Evolutionary conservation across 306 rosid genomes (phyloP).

Genomic region (Biancaea sappan): DNA sequence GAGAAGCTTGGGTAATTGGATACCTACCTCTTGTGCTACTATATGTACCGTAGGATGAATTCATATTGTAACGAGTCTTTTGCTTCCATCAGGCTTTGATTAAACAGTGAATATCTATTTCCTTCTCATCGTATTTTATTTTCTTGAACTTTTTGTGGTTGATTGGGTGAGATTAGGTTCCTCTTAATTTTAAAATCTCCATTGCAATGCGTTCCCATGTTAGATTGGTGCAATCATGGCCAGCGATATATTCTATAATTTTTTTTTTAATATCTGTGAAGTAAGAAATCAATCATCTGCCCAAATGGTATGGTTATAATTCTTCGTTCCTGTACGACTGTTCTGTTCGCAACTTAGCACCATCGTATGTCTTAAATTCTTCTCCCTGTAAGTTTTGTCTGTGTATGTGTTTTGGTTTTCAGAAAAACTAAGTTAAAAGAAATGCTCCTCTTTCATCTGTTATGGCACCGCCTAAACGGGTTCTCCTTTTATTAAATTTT

Average conservation of each 20-base stretch:
- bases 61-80: background rate
- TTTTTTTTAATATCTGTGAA: background rate
- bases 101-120: background rate
- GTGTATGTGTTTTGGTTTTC: too few relatives aligned
- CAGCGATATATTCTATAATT: background rate
- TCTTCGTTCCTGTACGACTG: background rate
- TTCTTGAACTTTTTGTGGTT: background rate
- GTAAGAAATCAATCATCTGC: slow-evolving; percentile 3
- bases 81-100: background rate
- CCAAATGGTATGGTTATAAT: background rate
- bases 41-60: background rate
- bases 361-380: background rate
- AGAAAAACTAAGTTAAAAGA: background rate
- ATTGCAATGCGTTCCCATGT: background rate
- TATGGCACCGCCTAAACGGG: background rate
- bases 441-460: background rate
- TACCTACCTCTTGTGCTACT: background rate
- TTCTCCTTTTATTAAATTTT: background rate
- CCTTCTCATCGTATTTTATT: background rate
- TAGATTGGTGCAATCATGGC: background rate
- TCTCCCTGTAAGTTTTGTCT: background rate
- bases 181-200: background rate
- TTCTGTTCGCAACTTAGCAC: background rate
- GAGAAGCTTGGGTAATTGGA: background rate
- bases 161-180: background rate